phyloP scores from a whole-genome alignment of 495 filamentous ascomycete genomes.

The Hypoxylon perforatum region DNA sequence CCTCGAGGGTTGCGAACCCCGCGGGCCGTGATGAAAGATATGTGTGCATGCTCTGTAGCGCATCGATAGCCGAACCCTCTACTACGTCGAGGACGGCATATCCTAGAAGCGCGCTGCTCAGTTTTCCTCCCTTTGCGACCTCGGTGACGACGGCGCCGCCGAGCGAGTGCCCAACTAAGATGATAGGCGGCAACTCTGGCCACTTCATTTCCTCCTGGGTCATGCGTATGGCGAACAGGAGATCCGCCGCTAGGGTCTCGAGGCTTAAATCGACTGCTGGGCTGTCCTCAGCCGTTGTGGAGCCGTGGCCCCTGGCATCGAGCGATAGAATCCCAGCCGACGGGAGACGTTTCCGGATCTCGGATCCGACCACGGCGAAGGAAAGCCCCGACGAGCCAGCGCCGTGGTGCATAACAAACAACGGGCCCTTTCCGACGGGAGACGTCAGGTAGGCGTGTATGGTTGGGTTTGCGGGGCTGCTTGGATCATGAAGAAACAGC shows the following conservation, averaged over 20 bases:
- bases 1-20: slow-evolving; percentile 76
- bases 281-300: slow-evolving; percentile 63
- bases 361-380: slow-evolving; percentile 80
- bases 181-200: slow-evolving; percentile 74
- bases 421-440: slow-evolving; percentile 69
- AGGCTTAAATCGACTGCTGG: slow-evolving; percentile 70
- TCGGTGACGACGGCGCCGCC: slow-evolving; percentile 96
- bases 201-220: slow-evolving; percentile 74
- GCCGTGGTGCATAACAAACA: slow-evolving; percentile 92
- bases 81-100: slow-evolving; percentile 96
- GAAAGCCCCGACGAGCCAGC: slow-evolving; percentile 90
- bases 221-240: slow-evolving; percentile 73
- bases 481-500: slow-evolving; percentile 70
- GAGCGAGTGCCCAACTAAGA: slow-evolving; percentile 93
- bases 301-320: slow-evolving; percentile 89
- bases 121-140: slow-evolving; percentile 71
- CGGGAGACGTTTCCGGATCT: slow-evolving; percentile 82
- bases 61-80: slow-evolving; percentile 87
- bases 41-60: slow-evolving; percentile 92
- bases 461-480: slow-evolving; percentile 46
- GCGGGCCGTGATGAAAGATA: slow-evolving; percentile 87
- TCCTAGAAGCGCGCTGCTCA: slow-evolving; percentile 78
- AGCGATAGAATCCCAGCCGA: slow-evolving; percentile 83
- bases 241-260: slow-evolving; percentile 75
- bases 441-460: slow-evolving; percentile 90